Evolutionary conservation across 1,139 yeast species (phyloP).

Genomic region (Blastobotrys ciferrii): DNA sequence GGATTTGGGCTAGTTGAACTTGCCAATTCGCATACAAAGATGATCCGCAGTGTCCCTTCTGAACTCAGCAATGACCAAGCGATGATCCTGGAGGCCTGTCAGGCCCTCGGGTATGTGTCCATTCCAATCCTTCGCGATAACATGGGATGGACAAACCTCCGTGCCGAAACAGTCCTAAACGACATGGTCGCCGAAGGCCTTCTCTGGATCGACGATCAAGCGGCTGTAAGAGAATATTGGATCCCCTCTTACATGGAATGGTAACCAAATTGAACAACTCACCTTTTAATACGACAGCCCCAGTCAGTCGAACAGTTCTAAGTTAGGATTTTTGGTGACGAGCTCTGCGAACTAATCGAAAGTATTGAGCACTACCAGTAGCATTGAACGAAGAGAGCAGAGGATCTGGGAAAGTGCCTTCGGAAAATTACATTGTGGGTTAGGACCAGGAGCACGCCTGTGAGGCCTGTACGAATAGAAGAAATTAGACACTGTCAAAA

Average conservation of each 20-base stretch:
- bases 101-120: constrained; percentile 68
- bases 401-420: no score
- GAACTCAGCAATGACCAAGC: constrained; percentile 65
- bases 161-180: constrained; percentile 64
- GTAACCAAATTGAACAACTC: background rate
- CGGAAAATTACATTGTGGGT: no score
- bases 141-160: constrained; percentile 62
- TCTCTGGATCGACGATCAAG: constrained; percentile 76
- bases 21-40: constrained; percentile 28
- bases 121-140: constrained; percentile 64
- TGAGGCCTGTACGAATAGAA: no score
- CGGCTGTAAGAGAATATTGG: constrained; percentile 63
- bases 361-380: no score
- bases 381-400: no score
- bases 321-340: no score
- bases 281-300: no score
- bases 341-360: no score
- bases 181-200: constrained; percentile 81
- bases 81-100: constrained; percentile 69
- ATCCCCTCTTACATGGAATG: constrained; percentile 48
- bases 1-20: constrained; percentile 47
- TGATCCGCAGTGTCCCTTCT: constrained; percentile 49
- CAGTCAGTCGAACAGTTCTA: no score
- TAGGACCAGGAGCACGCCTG: no score
- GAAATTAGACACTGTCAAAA: no score